Evolutionary conservation across 768 basidiomycete genomes (phyloP), one percentile per base, ranked within the genome.

Genomic region (Lanmaoa pseudosensibilis): DNA sequence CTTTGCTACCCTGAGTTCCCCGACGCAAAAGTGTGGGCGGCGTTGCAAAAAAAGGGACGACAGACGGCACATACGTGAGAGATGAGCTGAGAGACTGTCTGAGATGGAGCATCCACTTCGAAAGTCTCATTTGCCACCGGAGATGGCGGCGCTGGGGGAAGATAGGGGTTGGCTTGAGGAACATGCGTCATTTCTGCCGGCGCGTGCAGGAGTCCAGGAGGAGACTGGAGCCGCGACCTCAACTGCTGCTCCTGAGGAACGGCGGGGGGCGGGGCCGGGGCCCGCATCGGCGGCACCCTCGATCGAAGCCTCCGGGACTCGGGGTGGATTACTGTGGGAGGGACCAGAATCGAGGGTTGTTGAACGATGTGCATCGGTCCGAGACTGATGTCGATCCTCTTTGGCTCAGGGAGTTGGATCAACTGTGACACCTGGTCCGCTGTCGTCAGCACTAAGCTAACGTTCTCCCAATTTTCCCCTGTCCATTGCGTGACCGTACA

Each of bases 391-490:
- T 62, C 46, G 5, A 58, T 54, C 38, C 39, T 59, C 46, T 66
- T 62, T 16, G 66, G 63, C 52, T 68, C 63, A 3, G 66, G 57
- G 1, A 73, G 60, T 43, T 62, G 57, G 10, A 59, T 57, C 8
- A 63, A 57, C 27, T 60, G 63, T 19, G 48, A 57, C n/a, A 43
- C 49, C 12, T 59, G 65, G 10, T 61, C 50, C 0, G 61, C 67
- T 2, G 73, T 71, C 3, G 64, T 69, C 15, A 74, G 57, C 19
- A 41, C 44, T 43, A 74, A 52, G 27, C 58, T 49, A 11, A 68
- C 58, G 34, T 65, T 59, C 3, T 61, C 63, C 73, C 73, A 74
- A 40, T 65, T 45, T 54, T 74, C 73, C 4, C 70, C 69, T 0
- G 73, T 72, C 33, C 49, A 50, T 34, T 74, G 74, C 2, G 45